Base-by-base conservation (phyloP, 1,139 yeast genomes). In the Geotrichum reessii region DNA sequence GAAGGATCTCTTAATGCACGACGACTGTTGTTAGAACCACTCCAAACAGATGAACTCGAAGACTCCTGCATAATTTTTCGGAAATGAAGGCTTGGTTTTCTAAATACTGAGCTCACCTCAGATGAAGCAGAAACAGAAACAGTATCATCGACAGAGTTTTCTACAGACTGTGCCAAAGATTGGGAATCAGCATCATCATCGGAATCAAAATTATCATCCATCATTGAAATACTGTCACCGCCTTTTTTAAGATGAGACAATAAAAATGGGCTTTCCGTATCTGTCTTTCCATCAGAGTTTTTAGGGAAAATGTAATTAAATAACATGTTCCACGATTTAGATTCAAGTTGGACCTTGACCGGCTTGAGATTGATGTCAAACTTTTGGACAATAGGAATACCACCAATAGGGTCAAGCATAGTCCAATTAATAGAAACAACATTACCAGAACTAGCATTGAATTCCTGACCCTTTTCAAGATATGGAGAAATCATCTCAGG, bases 401-500 rank as follows among this genome's bases (percentile, higher is more conserved):
- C 97, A 4, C 97, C 97, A 58, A 91, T 87, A 0, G 95, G 89
- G 47, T 82, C 85, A 52, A 86, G 76, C 80, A 86, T 78, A 8
- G 81, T 79, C 97, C 97, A 91, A 17, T 78, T 76, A 55, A 87
- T 75, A 44, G 76, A 72, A 12, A 88, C 74, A 63, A 88, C 69
- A 56, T 73, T 71, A 27, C 62, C 62, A 47, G 62, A 63, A 2
- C 58, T 57, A n/a, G 61, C 53, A 50, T 64, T 61, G 11, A 58
- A 62, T 19, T 63, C 63, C 11, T 61, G 64, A 25, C 63, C 64
- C 25, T 58, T 62, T 19, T 61, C 63, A 46, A 71, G 61, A 57
- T 67, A 76, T 1, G 93, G 92, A 0, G 86, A 76, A 40, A 92
- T 73, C 47, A 93, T 73, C 62, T 88, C 91, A 0, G 95, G 93